phyloP scores from a whole-genome alignment of 1,139 yeast species.

The Kodamaea ohmeri region DNA sequence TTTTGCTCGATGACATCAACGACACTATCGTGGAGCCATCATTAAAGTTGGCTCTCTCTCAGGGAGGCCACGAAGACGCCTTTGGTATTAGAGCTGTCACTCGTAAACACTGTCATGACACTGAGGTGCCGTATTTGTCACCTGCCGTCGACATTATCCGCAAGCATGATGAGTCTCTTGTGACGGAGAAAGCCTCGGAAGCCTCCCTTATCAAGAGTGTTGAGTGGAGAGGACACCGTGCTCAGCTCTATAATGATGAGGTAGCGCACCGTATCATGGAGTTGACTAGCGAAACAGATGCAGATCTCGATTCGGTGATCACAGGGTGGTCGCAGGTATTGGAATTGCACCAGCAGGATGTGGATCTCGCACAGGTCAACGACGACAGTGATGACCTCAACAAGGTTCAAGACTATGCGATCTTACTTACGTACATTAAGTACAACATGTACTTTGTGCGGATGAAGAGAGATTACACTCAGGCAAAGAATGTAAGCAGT shows the following conservation, averaged over 20 bases:
- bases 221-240: conserved; percentile 74
- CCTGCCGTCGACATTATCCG: conserved; percentile 39
- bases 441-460: conserved; percentile 66
- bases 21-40: conserved; percentile 69
- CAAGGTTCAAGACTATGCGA: conserved; percentile 69
- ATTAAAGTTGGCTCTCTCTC: conserved; percentile 55
- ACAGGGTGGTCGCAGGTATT: conserved; percentile 39
- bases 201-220: conserved; percentile 37
- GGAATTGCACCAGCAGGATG: conserved; percentile 26
- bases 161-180: conserved; percentile 39
- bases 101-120: conserved; percentile 40
- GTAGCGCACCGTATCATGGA: conserved; percentile 59
- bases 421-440: conserved; percentile 69
- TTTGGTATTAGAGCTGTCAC: conserved; percentile 36
- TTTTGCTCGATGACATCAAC: conserved; percentile 54
- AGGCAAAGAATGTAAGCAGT: not conserved
- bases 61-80: conserved; percentile 18
- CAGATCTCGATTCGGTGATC: conserved; percentile 31
- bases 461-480: conserved; percentile 61
- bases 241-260: conserved; percentile 67
- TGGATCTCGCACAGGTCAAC: conserved; percentile 24
- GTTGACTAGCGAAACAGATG: conserved; percentile 33
- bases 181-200: conserved; percentile 33
- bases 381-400: conserved; percentile 47
- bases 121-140: conserved; percentile 32